Evolutionary conservation across 306 rosid species (phyloP), one percentile per base, ranked within the genome.

Genomic region (Trifolium repens): DNA sequence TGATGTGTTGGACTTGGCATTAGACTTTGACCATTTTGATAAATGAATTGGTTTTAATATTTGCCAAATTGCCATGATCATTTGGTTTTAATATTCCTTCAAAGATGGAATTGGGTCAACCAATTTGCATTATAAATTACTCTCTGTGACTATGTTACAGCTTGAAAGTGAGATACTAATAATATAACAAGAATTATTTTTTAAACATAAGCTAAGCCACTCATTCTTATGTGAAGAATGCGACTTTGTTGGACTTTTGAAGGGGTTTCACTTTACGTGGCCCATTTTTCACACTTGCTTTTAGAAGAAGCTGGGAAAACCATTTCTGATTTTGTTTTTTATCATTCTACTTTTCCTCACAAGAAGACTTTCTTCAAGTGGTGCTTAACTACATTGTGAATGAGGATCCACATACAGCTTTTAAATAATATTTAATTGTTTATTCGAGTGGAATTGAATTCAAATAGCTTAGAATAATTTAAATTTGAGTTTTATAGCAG

Each of bases 51-150:
- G 52, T 73, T 76, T 67, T 46, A 71, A 22, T 57, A 63, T 46
- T n/a, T 54, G 61, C 14, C 32, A 54, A 54, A 54, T 3, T 66
- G 17, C 27, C 30, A 42, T 71, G 44, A 69, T 79, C 37, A 80
- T 82, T 83, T 40, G 83, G 75, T 80, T 43, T 73, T 39, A 39
- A 39, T 39, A 39, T 39, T 39, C 42, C 42, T 39, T 63, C 64
- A 72, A 72, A 49, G 62, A 72, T 70, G 47, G 17, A 80, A 65
- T 61, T 26, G 43, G 67, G 86, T 87, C 89, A 86, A 83, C 89
- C 78, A 79, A 68, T 74, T 46, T 73, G 42, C 39, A 30, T 17
- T 69, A 32, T 11, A 32, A 7, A 67, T 50, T 79, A 67, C 54
- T 22, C 10, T 54, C 3, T 19, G 32, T 54, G 22, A 54, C 5